Evolutionary conservation across 257 asterid genomes (phyloP), one percentile per base, ranked within the genome.

Genomic region (Linderniella brevidens): DNA sequence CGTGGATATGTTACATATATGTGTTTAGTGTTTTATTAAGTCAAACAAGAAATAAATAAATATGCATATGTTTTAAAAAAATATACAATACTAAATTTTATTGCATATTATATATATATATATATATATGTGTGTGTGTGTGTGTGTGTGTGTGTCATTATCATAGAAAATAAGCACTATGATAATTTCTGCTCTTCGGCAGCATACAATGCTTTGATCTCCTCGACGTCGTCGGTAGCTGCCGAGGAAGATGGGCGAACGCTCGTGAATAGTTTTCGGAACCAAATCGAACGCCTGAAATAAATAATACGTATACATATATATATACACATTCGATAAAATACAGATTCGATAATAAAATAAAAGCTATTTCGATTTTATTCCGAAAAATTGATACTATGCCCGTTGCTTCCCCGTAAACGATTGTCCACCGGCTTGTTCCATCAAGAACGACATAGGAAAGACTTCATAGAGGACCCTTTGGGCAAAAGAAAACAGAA

Each of bases 371-470:
- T 46, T 7, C 10, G 11, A 9, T 46, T 17, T 46, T 11, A 5
- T 16, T 13, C 3, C 9, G 4, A 57, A 20, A 41, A 45, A 14
- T 17, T 8, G 0, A 32, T 58, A 46, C 16, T 67, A 40, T 75
- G 80, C 98, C 80, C 93, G 60, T 38, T 71, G 68, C 68, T 88
- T 84, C 62, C 98, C 98, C 0, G 98, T 84, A 54, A 88, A 88
- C 1, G 98, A 68, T 50, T 88, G 96, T 20, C 98, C 98, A 54
- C 98, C 96, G 0, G 98, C 98, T 77, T 88, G 87, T 70, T 88
- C 98, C 80, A 88, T 72, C 82, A 88, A 69, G 72, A 72, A 88
- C 20, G 98, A 74, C 98, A 88, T 84, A n/a, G 98, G 96, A 58
- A 88, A 88, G 54, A 84, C 98, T 71, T 88, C 98, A 17, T 84